Conservation (phyloP, 257 asterid genomes). For the Ballota nigra region DNA sequence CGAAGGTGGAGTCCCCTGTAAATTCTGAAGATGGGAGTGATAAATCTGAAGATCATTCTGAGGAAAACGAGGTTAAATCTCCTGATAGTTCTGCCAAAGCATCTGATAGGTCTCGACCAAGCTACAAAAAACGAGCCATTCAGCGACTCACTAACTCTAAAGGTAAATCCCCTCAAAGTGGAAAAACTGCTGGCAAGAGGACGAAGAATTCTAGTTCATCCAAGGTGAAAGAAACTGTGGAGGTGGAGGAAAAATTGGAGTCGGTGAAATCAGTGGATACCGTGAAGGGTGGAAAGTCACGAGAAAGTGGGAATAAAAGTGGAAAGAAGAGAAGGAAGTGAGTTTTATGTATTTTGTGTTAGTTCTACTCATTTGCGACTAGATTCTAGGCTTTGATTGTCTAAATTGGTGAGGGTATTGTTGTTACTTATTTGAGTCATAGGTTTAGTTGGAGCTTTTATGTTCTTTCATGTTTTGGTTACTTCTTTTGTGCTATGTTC, state of each 20-base stretch:
- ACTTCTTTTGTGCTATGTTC: not conserved
- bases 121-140: not conserved
- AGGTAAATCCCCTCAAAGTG: not conserved
- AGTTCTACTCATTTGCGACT: not conserved
- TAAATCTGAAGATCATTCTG: conserved; percentile 5
- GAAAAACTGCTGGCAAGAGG: not conserved
- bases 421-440: not conserved
- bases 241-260: not conserved
- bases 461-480: too few relatives aligned
- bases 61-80: not conserved
- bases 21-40: conserved; percentile 8
- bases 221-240: not conserved
- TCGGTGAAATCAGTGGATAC: not conserved
- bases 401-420: not conserved
- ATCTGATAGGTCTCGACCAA: not conserved
- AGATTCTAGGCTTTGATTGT: not conserved
- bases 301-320: not conserved
- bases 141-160: not conserved
- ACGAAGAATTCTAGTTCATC: not conserved
- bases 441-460: not conserved
- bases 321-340: conserved; percentile 9
- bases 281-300: not conserved
- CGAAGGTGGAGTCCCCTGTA: not conserved
- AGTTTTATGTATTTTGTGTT: not conserved
- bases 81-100: not conserved